Conservation (phyloP, 495 filamentous ascomycete species). For the Coniosporium apollinis region DNA sequence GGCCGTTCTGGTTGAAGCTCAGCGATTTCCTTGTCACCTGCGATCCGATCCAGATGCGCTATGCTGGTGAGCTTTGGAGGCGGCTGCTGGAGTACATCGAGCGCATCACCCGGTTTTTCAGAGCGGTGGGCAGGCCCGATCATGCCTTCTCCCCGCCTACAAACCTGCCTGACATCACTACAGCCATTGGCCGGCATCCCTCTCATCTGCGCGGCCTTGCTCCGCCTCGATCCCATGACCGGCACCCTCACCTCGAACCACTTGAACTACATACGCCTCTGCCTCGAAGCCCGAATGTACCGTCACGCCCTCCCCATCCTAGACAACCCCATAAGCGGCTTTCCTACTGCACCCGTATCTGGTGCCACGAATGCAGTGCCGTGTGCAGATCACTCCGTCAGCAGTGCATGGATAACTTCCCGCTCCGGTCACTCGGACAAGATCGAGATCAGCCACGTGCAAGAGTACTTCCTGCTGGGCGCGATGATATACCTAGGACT, state of each 20-base stretch:
- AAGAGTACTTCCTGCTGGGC: conserved; percentile 65
- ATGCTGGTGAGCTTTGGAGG: conserved; percentile 37
- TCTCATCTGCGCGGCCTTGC: conserved; percentile 44
- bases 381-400: conserved; percentile 14
- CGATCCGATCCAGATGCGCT: conserved; percentile 42
- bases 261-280: conserved; percentile 40
- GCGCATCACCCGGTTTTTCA: conserved; percentile 22
- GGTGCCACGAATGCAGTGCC: conserved; percentile 11
- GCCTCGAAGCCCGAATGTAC: conserved; percentile 38
- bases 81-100: conserved; percentile 33
- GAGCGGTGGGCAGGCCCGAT: conserved; percentile 24
- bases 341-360: conserved; percentile 28
- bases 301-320: conserved; percentile 43
- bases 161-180: conserved; percentile 3
- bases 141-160: background rate
- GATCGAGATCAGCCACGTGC: conserved; percentile 39
- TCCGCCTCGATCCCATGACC: conserved; percentile 55
- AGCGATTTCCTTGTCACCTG: conserved; percentile 34
- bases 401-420: conserved; percentile 36
- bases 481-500: conserved; percentile 63
- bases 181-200: conserved; percentile 44
- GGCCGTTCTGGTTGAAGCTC: conserved; percentile 30
- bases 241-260: conserved; percentile 55
- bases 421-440: conserved; percentile 39
- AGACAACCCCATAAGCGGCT: conserved; percentile 49